These are phyloP conservation scores for Metarhizium sp. DNA, from an alignment of 2,329 filamentous ascomycete species.

Conservation along the genomic window DNA sequence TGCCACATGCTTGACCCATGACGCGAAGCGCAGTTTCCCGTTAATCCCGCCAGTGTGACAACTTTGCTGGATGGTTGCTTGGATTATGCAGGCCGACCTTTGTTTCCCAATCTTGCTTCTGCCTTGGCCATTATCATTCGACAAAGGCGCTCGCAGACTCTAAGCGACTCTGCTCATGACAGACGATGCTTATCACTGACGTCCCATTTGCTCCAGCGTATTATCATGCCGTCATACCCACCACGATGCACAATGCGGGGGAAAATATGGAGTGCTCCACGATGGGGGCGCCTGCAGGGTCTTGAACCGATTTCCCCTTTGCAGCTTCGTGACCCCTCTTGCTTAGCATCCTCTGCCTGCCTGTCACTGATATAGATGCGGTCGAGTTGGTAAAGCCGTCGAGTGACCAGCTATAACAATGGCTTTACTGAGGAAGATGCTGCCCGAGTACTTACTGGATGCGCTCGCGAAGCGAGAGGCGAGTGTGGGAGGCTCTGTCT, in stretches of 20 bases:
- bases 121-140: not conserved
- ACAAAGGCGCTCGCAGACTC: not conserved
- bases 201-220: not conserved
- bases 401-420: too few species aligned
- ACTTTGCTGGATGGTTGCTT: too few species aligned
- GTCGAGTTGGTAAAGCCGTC: too few species aligned
- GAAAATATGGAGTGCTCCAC: not conserved
- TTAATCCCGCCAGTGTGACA: too few species aligned
- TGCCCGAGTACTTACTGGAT: too few species aligned
- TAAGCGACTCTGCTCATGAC: not conserved
- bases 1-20: not conserved
- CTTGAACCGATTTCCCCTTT: not conserved
- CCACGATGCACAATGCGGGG: not conserved
- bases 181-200: conserved; percentile 1
- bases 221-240: conserved; percentile 2
- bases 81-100: not conserved
- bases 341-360: too few species aligned
- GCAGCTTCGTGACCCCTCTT: too few species aligned
- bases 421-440: too few species aligned
- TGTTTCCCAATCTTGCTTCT: not conserved
- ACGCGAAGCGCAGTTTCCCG: too few species aligned
- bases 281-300: not conserved
- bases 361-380: too few species aligned
- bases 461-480: too few species aligned
- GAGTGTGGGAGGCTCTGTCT: too few species aligned